A percentile compares a stretch with the other conserved stretches of the same genome.
phyloP scores from a whole-genome alignment of 768 basidiomycete species.

The Phanerodontia chrysosporium region DNA sequence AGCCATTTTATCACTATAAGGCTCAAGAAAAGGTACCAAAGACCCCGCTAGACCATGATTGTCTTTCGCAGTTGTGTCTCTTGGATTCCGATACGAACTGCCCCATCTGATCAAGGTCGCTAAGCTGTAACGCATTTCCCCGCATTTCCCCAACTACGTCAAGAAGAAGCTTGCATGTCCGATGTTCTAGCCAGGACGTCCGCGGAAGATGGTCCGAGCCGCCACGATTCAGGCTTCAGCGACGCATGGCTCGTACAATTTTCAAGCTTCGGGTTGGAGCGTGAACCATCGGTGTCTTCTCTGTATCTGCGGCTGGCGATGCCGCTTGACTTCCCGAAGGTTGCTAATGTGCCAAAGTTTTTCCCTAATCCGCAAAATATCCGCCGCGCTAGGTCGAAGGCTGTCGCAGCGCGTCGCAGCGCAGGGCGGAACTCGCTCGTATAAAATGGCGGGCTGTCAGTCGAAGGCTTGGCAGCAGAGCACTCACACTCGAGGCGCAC shows the following conservation, averaged over 20 bases:
- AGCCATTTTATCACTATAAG: too few species aligned
- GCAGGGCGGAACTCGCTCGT: neutral
- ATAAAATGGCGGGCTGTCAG: neutral
- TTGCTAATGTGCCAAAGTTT: neutral
- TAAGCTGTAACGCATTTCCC: neutral
- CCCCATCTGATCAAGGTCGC: neutral
- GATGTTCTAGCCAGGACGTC: neutral
- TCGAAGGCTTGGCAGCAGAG: neutral
- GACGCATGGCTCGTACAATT: neutral
- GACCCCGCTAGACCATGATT: neutral
- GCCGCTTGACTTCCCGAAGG: neutral
- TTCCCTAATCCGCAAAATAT: neutral
- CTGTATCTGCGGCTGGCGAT: neutral
- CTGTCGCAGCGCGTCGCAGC: neutral
- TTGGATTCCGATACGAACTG: neutral
- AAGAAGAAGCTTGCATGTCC: neutral
- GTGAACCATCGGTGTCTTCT: neutral
- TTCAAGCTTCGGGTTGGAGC: neutral
- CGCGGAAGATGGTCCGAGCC: neutral
- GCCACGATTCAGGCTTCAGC: neutral
- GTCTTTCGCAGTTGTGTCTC: neutral
- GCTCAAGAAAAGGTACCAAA: neutral
- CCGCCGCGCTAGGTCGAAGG: neutral
- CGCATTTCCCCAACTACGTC: slow-evolving; percentile 3
- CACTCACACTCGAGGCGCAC: neutral